Evolutionary conservation across 1,139 yeast species (phyloP), one percentile per base, ranked within the genome.

Genomic region (Candida mesenterica): DNA sequence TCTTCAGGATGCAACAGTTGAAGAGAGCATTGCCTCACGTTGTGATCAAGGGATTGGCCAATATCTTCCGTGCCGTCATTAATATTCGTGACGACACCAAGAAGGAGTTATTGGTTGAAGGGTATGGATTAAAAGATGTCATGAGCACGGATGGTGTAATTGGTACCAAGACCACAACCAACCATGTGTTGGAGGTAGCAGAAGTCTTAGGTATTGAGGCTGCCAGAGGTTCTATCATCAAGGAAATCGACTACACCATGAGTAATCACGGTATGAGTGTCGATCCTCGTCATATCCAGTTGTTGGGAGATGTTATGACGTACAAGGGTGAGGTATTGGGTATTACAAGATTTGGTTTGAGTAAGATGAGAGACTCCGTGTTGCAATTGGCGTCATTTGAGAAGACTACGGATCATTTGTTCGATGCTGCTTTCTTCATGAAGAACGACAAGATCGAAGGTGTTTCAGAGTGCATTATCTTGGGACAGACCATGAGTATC

Each of bases 201-300:
- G 79, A 80, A 42, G 97, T 92, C 9, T 71, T 94, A 45, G 99
- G 99, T 54, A 94, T 94, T 47, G 99, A 94, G 61, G 99, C 99
- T 1, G 98, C 98, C 1, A 76, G 99, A 60, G 71, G 89, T 0
- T 82, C 95, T 48, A 94, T 94, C 57, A 85, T 92, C 55, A 82
- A 82, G 46, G 98, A 94, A 68, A 92, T 94, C 59, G 96, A 88
- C 59, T 89, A 90, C 55, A 94, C 98, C 38, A 94, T 94, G 99
- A 82, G 95, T 61, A 88, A 89, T 62, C 98, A 94, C 72, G 98
- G 98, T 63, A 94, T 94, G 98, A 87, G 95, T 60, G 97, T 94
- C 39, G 99, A 94, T 71, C 98, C 98, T 44, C 95, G 99, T 72
- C 99, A 94, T 65, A 89, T 94, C 59, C 98, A 92, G 66, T 69